Base-by-base conservation (phyloP, 1,139 yeast species). In the Yamadazyma atlantica region DNA sequence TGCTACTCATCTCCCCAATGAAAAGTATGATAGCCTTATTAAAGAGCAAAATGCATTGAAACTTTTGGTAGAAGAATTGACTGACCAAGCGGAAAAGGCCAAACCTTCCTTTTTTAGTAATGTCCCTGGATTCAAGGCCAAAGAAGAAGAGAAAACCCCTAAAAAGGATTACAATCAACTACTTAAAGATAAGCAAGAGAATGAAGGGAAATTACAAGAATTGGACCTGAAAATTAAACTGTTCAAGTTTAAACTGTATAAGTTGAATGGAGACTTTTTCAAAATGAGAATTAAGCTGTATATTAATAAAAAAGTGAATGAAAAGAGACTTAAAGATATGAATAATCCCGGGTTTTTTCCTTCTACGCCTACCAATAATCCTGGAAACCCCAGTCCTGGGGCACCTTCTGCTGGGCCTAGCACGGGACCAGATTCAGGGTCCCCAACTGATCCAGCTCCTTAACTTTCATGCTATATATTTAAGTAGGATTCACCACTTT, bases 261-360 rank as follows among this genome's bases (percentile, higher is more conserved):
- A 61, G 26, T 62, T 85, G 40, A 68, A 81, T 49, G 66, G 67
- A 36, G 74, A 70, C 36, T 77, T 84, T 31, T 82, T 68, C 55
- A 68, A 63, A 40, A 68, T 74, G 41, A 58, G 95, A 37, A 47
- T 80, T 8, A 71, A 67, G 39, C 60, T 59, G 45, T 62, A 64
- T 51, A 52, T 62, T 32, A 66, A 69, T 42, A 69, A 68, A 13
- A 69, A 62, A 45, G 53, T 57, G 25, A 59, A 63, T 31, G 64
- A 64, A 42, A 67, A 63, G 46, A 55, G 72, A 27, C 60, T 62
- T 22, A 69, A 72, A 38, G 61, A 74, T 46, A 56, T 74, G 30
- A 58, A 58, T 13, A 63, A 64, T 34, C 73, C 73, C 17, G 61
- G 66, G 2, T 63, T 69, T 44, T 82, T 83, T 51, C 90, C 90